Conservation (phyloP, 192 early-diverging fungal genomes). For the Gaertneriomyces semiglobifer region DNA sequence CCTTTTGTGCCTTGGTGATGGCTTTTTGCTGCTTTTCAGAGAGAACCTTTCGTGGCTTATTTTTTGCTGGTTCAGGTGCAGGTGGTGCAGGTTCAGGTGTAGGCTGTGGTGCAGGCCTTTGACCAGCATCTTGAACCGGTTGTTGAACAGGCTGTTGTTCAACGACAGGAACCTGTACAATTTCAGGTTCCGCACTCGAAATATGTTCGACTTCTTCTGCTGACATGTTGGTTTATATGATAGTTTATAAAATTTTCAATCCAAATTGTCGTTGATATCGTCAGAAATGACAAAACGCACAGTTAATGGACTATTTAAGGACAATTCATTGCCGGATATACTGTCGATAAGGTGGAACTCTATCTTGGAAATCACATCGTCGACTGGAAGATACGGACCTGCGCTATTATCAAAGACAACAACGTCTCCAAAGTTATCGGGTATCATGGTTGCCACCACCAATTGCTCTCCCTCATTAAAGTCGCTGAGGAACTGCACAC, state of each 20-base stretch:
- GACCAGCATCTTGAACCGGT: too few species aligned
- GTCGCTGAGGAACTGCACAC: conserved; percentile 13
- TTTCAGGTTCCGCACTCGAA: too few species aligned
- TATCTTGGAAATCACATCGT: neutral
- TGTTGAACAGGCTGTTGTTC: too few species aligned
- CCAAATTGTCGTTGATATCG: neutral
- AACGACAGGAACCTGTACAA: too few species aligned
- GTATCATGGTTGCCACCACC: conserved; percentile 7
- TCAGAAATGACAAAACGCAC: neutral
- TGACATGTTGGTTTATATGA: too few species aligned
- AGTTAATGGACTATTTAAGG: neutral
- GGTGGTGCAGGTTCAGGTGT: too few species aligned
- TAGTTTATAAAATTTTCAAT: too few species aligned
- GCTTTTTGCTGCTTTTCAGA: neutral
- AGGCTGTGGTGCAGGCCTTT: too few species aligned
- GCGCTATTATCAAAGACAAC: neutral
- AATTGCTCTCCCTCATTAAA: neutral
- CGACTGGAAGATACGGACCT: neutral
- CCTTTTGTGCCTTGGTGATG: neutral
- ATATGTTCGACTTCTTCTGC: too few species aligned
- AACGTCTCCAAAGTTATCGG: conserved; percentile 16
- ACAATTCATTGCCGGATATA: neutral
- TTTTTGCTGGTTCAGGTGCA: neutral
- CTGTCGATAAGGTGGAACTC: neutral
- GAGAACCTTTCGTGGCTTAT: neutral